Base-by-base conservation (phyloP, 176 grass and related monocot genomes). In the Raddia distichophylla region DNA sequence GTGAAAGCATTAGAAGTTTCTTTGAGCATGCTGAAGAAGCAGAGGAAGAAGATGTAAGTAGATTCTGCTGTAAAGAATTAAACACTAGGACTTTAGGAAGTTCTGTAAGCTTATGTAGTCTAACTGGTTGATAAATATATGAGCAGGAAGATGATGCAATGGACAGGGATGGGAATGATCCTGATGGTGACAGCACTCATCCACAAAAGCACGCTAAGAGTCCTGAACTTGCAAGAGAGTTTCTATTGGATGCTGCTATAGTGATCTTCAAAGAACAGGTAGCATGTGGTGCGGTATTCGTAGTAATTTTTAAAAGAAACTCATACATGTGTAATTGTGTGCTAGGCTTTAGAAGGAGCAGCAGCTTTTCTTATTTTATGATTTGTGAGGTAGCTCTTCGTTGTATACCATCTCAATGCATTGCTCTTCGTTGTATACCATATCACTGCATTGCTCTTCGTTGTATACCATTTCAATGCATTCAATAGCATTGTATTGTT, bases 251-350 rank as follows among this genome's bases (percentile, higher is more conserved):
- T 97, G 91, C 94, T 47, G 94, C 91, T 74, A 87, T 89, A 44
- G 89, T 97, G 57, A 97, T 97, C 60, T 97, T 97, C 60, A 97
- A 93, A 89, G 91, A 93, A 86, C 94, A 97, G 91, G 94, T 97
- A 80, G 32, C 45, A 2, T 69, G 69, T 67, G 35, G 10, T 0
- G 3, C 3, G 45, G 42, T 42, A 59, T 80, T 22, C 3, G 12
- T 58, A 67, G 5, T 40, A 67, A 35, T 66, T 45, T 1, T 11
- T 56, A 6, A 55, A 33, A 12, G 63, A 58, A 67, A 55, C 10
- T 16, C 33, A 46, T 80, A 13, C 4, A 18, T 19, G 64, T 57
- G 4, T 43, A 46, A 27, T 64, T 40, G 53, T 83, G 35, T 8
- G 7, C 46, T 48, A 8, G 46, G 0, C 37, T 65, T 19, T 18